phyloP scores from a whole-genome alignment of 2,329 filamentous ascomycete species.

The Colletotrichum sp. region DNA sequence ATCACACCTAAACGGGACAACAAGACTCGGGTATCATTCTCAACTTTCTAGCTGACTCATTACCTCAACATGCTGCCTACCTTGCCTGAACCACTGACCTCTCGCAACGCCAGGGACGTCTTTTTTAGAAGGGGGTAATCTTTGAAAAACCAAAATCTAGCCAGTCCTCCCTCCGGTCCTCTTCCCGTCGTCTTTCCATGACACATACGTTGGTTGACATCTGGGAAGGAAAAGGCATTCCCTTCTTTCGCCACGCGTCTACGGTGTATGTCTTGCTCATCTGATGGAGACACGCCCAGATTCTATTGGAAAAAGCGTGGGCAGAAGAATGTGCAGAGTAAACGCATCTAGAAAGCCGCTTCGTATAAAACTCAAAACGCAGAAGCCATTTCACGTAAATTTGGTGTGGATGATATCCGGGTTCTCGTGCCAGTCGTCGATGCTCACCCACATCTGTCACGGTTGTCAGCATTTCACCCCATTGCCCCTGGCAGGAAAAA shows the following conservation, averaged over 20 bases:
- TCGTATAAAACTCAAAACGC: background rate
- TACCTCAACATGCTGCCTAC: constrained; percentile 15
- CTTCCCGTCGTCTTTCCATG: background rate
- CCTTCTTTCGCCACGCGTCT: background rate
- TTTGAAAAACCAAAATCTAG: background rate
- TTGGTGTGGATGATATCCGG: constrained; percentile 99
- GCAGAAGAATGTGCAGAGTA: background rate
- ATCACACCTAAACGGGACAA: constrained; percentile 18
- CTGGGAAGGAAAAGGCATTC: background rate
- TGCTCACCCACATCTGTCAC: constrained; percentile 96
- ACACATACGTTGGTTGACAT: background rate
- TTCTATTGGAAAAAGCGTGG: background rate
- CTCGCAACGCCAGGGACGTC: background rate
- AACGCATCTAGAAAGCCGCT: background rate
- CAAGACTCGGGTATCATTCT: constrained; percentile 44
- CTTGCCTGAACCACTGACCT: background rate
- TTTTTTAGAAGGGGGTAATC: background rate
- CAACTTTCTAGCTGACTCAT: constrained; percentile 25
- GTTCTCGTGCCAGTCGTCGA: constrained; percentile 99
- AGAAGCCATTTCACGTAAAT: constrained; percentile 69
- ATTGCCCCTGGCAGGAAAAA: too few species aligned
- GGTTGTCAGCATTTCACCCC: background rate
- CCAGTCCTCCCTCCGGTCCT: background rate
- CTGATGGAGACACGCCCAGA: background rate
- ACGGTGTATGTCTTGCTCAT: background rate